Conservation (phyloP, 163 green algal species). For the Coccomyxa subellipsoidea region DNA sequence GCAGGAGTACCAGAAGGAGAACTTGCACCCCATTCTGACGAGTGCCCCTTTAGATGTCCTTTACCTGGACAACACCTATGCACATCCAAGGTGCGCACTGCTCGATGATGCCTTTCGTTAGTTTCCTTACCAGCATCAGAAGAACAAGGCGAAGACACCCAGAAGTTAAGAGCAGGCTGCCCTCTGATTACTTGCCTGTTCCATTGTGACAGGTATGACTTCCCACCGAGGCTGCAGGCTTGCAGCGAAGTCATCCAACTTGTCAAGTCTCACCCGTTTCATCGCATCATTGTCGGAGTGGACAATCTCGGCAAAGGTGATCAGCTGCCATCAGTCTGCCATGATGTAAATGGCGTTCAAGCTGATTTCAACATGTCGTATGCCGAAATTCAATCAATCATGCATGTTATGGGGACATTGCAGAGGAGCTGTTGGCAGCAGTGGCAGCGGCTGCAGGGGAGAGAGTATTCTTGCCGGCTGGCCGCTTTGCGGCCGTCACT, state of each 20-base stretch:
- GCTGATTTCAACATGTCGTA: neutral
- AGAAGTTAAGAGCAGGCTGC: neutral
- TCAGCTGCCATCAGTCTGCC: neutral
- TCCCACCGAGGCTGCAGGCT: neutral
- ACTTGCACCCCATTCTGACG: neutral
- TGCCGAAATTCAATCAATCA: neutral
- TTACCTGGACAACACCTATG: constrained; percentile 14
- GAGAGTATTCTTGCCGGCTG: neutral
- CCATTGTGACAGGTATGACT: neutral
- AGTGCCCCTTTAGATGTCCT: neutral
- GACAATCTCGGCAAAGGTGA: constrained; percentile 15
- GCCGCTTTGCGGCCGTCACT: neutral
- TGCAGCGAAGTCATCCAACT: neutral
- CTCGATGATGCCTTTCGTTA: too few relatives aligned
- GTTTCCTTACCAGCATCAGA: too few relatives aligned
- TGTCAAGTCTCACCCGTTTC: neutral
- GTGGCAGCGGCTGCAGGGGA: neutral
- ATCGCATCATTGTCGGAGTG: constrained; percentile 7
- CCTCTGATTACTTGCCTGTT: neutral
- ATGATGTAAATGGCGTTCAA: neutral
- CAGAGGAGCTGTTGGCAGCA: neutral
- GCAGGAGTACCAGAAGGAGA: neutral
- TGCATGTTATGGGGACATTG: neutral
- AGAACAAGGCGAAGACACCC: too few relatives aligned
- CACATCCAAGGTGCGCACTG: constrained; percentile 11